A percentile compares a stretch with the other conserved stretches of the same genome.
Conservation (phyloP, 192 early-diverging fungal genomes). For the Entomortierella beljakovae region DNA sequence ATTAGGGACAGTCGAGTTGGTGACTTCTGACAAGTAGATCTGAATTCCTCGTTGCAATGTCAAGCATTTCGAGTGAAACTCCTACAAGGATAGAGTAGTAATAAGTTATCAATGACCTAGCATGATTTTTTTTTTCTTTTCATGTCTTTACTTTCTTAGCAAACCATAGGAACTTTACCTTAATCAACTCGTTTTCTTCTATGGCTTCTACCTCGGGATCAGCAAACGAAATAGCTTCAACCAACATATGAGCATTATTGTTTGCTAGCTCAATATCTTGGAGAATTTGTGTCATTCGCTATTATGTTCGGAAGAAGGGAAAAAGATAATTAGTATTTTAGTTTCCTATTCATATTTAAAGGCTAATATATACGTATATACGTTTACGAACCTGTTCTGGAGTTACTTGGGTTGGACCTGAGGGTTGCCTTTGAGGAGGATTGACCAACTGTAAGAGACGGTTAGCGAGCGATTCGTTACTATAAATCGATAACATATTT, state of each 20-base stretch:
- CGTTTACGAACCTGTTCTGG: not conserved
- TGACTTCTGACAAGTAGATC: constrained; percentile 1
- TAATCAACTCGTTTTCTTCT: constrained; percentile 64
- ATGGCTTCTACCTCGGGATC: constrained; percentile 65
- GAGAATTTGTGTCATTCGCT: constrained; percentile 46
- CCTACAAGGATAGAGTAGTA: constrained; percentile 1
- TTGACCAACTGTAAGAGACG: too few relatives aligned
- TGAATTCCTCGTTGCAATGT: constrained; percentile 8
- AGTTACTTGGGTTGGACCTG: not conserved
- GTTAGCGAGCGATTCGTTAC: too few relatives aligned
- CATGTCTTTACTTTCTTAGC: too few relatives aligned
- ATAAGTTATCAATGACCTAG: not conserved
- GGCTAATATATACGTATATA: not conserved
- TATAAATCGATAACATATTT: not conserved
- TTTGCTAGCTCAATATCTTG: constrained; percentile 64
- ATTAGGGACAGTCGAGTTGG: not conserved
- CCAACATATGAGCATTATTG: constrained; percentile 63
- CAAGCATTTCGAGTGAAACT: constrained; percentile 24
- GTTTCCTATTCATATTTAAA: not conserved
- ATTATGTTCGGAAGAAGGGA: not conserved
- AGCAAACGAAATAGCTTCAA: constrained; percentile 63
- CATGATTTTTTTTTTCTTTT: not conserved
- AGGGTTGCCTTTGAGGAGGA: too few relatives aligned
- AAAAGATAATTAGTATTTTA: not conserved
- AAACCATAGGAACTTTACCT: constrained; percentile 37